Evolutionary conservation across 768 basidiomycete genomes (phyloP), one percentile per base, ranked within the genome.

Genomic region (Tylopilus sp.): DNA sequence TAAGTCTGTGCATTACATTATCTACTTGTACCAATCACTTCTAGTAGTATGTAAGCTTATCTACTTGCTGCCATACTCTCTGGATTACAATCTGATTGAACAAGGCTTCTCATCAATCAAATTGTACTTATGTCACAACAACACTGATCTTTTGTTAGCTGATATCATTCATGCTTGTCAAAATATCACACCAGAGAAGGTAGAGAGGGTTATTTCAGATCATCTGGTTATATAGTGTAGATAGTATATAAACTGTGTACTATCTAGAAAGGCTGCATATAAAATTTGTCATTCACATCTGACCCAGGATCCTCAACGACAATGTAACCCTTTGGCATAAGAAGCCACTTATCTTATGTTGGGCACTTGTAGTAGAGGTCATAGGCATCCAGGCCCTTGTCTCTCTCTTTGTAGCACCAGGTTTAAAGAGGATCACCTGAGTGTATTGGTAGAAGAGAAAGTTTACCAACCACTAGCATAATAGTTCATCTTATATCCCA

Each of bases 91-190:
- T 33, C 31, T 16, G 16, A 33, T 33, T 11, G 31, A 33, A 40
- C 24, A 68, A 71, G 45, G 24, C 1, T 52, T 6, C 40, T 40
- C 38, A 4, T 3, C 38, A 9, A 10, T 40, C 38, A 40, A 40
- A 12, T 22, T 13, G 6, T 40, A 30, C 19, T 26, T 52, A 6
- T 6, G 16, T 13, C 22, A 1, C 7, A 36, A 46, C 31, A 33
- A 33, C 10, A 11, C 11, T 10, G 36, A 52, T 4, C 22, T 38
- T 9, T 30, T 44, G 1, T 19, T 52, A 9, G 44, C 37, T 21
- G 25, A 26, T 2, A 54, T 54, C 10, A 25, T 44, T 19, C 12
- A 13, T 13, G 33, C 47, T 2, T 49, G 42, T 45, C 55, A 53
- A 24, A 53, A 22, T 7, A 49, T 56, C 31, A 53, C 25, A 0